Evolutionary conservation across 2,329 filamentous ascomycete species (phyloP), one percentile per base, ranked within the genome.

Genomic region (Botrytis porri): DNA sequence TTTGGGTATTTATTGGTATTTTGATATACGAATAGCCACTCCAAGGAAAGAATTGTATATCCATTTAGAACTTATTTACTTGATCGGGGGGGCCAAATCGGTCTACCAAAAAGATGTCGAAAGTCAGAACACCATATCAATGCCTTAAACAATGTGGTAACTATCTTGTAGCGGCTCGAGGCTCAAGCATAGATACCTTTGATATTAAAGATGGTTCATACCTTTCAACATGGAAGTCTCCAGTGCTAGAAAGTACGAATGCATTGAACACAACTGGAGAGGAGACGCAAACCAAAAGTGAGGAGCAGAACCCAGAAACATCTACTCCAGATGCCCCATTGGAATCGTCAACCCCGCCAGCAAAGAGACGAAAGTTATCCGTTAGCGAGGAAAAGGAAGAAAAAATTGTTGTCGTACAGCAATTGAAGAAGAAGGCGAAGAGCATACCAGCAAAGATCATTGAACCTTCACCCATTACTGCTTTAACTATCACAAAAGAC

Each of bases 101-200:
- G 29, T 39, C 25, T 51, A 59, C 66, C 59, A 20, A 54, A 57
- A 22, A 12, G 48, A 78, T 74, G 60, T 61, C 69, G 61, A 80
- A 76, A n/a, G 85, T 86, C 83, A 83, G 83, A 75, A 80, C 88
- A 73, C 90, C 91, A n/a, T 92, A 92, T 78, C 91, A 92, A 77
- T 87, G 88, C 77, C 82, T 93, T 64, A 84, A 83, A 67, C 81
- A 82, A 51, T 84, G 86, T 76, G 87, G 87, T 63, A 81, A 86
- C 76, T 82, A 92, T 32, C 82, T 98, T 29, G 86, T 97, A 77
- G 92, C 92, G 54, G 92, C 93, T 39, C 90, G 90, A 74, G 93
- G 93, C 22, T 88, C 90, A 65, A 88, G 86, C 77, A 88, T 98
- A 71, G 88, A 93, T 79, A 88, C 89, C 3, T 91, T 93, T 80